Evolutionary conservation across 345 rosid species (phyloP).

Genomic region (Leavenworthia alabamica): DNA sequence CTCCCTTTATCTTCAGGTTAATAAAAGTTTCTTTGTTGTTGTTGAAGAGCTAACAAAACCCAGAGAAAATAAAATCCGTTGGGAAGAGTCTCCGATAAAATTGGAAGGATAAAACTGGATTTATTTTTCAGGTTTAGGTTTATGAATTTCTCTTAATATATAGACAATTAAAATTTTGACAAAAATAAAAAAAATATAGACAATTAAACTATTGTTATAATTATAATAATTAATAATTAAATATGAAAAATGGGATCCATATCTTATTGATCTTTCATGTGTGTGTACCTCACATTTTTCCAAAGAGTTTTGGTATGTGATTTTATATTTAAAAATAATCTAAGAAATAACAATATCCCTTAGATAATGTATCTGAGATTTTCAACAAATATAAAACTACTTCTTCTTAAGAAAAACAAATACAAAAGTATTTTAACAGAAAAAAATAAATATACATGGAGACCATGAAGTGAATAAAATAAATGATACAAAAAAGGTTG

Average conservation of each 20-base stretch:
- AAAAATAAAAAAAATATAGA: no score
- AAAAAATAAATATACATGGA: conserved; percentile 12
- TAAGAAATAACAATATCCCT: not conserved
- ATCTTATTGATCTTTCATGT: conserved; percentile 18
- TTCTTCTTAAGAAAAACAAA: not conserved
- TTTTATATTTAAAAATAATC: not conserved
- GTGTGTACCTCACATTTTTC: conserved; percentile 31
- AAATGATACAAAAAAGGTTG: no score
- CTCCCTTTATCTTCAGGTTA: not conserved
- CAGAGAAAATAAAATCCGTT: conserved; percentile 17
- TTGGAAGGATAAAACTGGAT: conserved; percentile 16
- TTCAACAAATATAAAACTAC: not conserved
- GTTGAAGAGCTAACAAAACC: conserved; percentile 14
- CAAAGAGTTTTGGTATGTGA: not conserved
- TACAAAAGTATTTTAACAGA: not conserved
- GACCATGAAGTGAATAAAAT: no score
- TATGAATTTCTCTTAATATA: conserved; percentile 27
- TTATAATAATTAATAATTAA: not conserved
- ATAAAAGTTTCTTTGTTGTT: not conserved
- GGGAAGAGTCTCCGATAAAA: conserved; percentile 13
- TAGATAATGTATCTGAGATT: not conserved
- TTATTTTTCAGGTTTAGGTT: conserved; percentile 25
- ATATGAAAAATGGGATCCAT: conserved; percentile 20
- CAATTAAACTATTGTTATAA: conserved; percentile 11
- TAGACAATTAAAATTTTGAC: conserved; percentile 26